Base-by-base conservation (phyloP, 495 filamentous ascomycete genomes). In the Niebla homalea region DNA sequence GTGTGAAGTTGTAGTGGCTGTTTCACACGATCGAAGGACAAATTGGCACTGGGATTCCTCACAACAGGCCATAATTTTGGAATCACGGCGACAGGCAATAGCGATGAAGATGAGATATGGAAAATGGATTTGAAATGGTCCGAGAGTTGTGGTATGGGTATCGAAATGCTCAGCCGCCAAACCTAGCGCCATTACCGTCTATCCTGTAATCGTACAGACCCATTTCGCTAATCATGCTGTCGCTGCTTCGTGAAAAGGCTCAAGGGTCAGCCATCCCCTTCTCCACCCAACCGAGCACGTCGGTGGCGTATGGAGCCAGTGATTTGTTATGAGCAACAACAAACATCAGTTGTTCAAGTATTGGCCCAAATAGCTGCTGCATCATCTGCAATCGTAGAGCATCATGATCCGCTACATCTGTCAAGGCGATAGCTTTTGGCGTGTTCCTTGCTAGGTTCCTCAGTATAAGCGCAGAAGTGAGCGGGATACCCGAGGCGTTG, bases 401-500 rank as follows among this genome's bases (percentile, higher is more conserved):
- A 20, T 46, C 56, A 25, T 49, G 56, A 14, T 50, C 52, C 15
- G 19, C 55, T 4, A 26, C 19, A 5, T 48, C 36, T 6, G 53
- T 23, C 16, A 51, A 16, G 3, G 36, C 46, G 15, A 51, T 43
- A 25, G 58, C 58, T 39, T 58, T 66, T 0, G 80, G 74, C 0
- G 88, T 70, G 45, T 89, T 83, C 19, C 83, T 74, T 3, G 87
- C 87, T 21, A 99, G 76, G 60, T 97, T 99, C 29, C 92, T 79
- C 54, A 99, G 68, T 2, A 99, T 85, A 20, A 96, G 67, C 10
- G 84, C 81, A 22, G 85, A 84, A 36, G 85, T 86, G 36, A 94
- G 76, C 7, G 92, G 87, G 39, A 96, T 78, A 4, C 92, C 92
- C 19, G 80, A 76, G 0, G 90, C 83, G 51, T 94, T 83, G 38